phyloP scores from a whole-genome alignment of 208 protist genomes.

The Leishmania tropica region DNA sequence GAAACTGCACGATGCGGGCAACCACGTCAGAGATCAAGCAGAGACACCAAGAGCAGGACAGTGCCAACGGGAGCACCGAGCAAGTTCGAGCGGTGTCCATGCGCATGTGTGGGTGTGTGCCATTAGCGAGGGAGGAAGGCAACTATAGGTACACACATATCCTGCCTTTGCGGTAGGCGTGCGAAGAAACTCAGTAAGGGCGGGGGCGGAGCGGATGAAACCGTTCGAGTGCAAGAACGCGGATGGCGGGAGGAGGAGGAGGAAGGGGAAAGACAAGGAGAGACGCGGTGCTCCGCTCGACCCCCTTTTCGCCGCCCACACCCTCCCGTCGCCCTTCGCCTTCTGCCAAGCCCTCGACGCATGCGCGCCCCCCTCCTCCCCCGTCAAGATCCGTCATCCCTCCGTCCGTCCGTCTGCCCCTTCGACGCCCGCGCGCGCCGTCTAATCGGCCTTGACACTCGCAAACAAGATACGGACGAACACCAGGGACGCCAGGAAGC shows the following conservation, averaged over 20 bases:
- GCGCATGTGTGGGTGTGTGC: background rate
- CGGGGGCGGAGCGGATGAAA: background rate
- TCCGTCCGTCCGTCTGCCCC: background rate
- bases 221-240: background rate
- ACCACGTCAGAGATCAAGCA: background rate
- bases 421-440: background rate
- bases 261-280: background rate
- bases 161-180: background rate
- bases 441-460: slow-evolving; percentile 51
- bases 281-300: background rate
- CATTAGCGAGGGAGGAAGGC: background rate
- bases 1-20: background rate
- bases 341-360: background rate
- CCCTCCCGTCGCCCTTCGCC: background rate
- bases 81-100: background rate
- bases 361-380: background rate
- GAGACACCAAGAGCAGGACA: background rate
- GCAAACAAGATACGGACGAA: slow-evolving; percentile 65
- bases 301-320: background rate
- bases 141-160: background rate
- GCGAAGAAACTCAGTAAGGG: background rate
- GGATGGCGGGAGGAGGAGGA: background rate
- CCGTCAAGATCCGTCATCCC: background rate
- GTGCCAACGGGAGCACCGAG: background rate
- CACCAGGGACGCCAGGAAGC: slow-evolving; percentile 55